Evolutionary conservation across 1,139 yeast species (phyloP).

Genomic region (Zygosaccharomyces sapae): DNA sequence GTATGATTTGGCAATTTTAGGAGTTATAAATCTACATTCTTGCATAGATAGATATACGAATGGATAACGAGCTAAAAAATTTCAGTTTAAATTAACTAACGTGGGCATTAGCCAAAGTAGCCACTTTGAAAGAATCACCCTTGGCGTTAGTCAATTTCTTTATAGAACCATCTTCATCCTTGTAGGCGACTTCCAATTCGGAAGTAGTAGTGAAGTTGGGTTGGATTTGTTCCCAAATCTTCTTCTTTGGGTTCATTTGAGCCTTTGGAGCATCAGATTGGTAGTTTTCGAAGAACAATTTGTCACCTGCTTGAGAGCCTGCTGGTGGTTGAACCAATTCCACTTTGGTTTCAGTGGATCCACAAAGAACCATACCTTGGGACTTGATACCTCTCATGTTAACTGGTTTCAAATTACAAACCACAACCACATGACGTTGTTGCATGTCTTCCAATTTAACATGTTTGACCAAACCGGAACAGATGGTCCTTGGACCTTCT

Average conservation of each 20-base stretch:
- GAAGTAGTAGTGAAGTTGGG: slow-evolving; percentile 83
- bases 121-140: slow-evolving; percentile 69
- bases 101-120: slow-evolving; percentile 63
- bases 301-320: slow-evolving; percentile 95
- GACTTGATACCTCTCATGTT: slow-evolving; percentile 94
- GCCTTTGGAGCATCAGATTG: slow-evolving; percentile 80
- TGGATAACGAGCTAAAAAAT: too few species aligned
- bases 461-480: slow-evolving; percentile 86
- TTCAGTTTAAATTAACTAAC: slow-evolving; percentile 34
- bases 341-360: slow-evolving; percentile 62
- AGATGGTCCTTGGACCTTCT: slow-evolving; percentile 96
- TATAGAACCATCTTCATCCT: slow-evolving; percentile 55
- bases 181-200: slow-evolving; percentile 70
- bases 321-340: slow-evolving; percentile 95
- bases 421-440: slow-evolving; percentile 72
- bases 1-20: not conserved
- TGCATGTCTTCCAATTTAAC: slow-evolving; percentile 80
- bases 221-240: slow-evolving; percentile 93
- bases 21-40: not conserved
- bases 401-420: slow-evolving; percentile 86
- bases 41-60: not conserved
- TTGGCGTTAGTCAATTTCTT: slow-evolving; percentile 71
- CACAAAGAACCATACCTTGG: slow-evolving; percentile 95
- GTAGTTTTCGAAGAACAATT: slow-evolving; percentile 87
- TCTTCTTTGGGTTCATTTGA: slow-evolving; percentile 96